Evolutionary conservation across 1,284 basidiomycete genomes (phyloP).

Genomic region (Pseudozyma hubeiensis): DNA sequence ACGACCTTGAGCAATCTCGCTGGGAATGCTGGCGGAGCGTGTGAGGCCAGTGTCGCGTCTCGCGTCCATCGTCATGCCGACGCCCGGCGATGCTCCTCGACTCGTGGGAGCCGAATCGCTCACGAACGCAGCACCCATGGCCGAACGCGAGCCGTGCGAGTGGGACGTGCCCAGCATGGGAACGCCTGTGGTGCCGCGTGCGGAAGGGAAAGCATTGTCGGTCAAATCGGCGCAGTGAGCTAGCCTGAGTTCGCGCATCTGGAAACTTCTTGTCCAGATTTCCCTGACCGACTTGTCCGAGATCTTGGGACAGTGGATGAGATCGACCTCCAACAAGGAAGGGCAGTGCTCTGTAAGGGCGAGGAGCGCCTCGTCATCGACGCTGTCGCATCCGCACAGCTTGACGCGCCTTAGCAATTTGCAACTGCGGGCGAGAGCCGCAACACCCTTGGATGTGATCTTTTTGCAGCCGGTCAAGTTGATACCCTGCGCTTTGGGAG

Average conservation of each 20-base stretch:
- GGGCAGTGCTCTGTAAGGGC: slow-evolving; percentile 74
- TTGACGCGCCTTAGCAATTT: slow-evolving; percentile 77
- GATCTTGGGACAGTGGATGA: slow-evolving; percentile 83
- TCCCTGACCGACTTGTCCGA: slow-evolving; percentile 83
- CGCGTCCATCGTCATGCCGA: slow-evolving; percentile 2
- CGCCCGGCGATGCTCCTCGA: slow-evolving; percentile 46
- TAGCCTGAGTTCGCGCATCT: slow-evolving; percentile 91
- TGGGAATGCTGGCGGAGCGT: slow-evolving; percentile 16
- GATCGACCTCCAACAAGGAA: slow-evolving; percentile 90
- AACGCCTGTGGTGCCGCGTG: slow-evolving; percentile 38
- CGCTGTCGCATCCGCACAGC: slow-evolving; percentile 57
- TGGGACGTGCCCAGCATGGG: slow-evolving; percentile 43
- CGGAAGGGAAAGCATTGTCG: slow-evolving; percentile 85
- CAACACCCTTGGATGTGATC: slow-evolving; percentile 84
- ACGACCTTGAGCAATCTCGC: slow-evolving; percentile 37
- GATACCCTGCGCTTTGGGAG: slow-evolving; percentile 87
- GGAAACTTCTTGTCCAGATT: slow-evolving; percentile 81
- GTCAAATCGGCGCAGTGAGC: slow-evolving; percentile 83
- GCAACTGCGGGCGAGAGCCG: slow-evolving; percentile 81
- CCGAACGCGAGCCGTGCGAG: slow-evolving; percentile 19
- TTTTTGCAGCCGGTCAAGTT: slow-evolving; percentile 87
- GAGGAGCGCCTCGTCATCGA: slow-evolving; percentile 57
- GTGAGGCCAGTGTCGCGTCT: slow-evolving; percentile 20
- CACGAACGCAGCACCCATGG: slow-evolving; percentile 6
- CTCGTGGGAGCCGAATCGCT: slow-evolving; percentile 49